Base-by-base conservation (phyloP, 148 eudicot species). In the Fagopyrum esculentum region DNA sequence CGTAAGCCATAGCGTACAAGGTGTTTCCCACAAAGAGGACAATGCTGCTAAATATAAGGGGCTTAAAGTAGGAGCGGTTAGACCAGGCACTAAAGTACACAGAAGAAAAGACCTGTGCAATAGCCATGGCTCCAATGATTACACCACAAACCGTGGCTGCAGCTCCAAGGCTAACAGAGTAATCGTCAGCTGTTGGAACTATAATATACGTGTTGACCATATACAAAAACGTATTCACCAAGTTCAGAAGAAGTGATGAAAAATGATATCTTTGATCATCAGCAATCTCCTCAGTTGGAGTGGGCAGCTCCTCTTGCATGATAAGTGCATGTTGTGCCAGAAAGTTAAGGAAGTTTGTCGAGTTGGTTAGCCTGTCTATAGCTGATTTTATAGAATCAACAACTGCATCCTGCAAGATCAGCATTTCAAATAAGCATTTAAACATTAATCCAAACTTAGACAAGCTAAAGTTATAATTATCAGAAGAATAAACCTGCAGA, bases 71-170 rank as follows among this genome's bases (percentile, higher is more conserved):
- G 26, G 90, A 87, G 63, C 77, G 85, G 71, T 87, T 87, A 10
- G 90, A 87, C 90, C 90, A 87, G 70, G 88, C 88, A 80, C 88
- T 87, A 74, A 87, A 87, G 78, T 87, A 87, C 16, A 85, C 86
- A 15, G 90, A 87, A 49, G 90, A 87, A 72, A 87, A 87, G 50
- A 87, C 61, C 84, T 87, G 90, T 12, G 90, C 90, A 74, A 87
- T 80, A 9, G 90, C 90, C 90, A 87, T 87, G 69, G 88, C 84
- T 70, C 90, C 90, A 59, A 87, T 87, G 69, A 87, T 81, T 10
- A 85, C 69, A 77, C 90, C 90, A 72, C 90, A 87, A 51, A 87
- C 87, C 16, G 90, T 87, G 47, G 90, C 85, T 61, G 90, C 88
- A 74, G 90, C 90, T 22, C 88, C 90, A 63, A 87, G 88, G 85